Conservation (phyloP, 768 basidiomycete species). For the Leccinellum luteum region DNA sequence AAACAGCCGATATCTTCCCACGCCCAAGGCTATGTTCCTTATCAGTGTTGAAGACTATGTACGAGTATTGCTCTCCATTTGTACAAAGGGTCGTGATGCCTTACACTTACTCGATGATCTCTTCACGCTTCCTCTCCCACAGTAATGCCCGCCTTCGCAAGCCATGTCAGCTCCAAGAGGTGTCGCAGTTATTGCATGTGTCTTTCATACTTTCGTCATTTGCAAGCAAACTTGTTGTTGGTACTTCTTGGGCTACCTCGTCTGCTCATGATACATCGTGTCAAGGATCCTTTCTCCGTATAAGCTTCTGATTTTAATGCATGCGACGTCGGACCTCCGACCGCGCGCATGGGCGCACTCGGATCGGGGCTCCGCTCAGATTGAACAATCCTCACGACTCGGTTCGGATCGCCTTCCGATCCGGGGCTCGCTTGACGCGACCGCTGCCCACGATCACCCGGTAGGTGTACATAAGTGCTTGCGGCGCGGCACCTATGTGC, state of each 20-base stretch:
- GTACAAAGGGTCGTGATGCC: background rate
- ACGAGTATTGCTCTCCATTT: too few species aligned
- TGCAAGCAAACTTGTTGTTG: background rate
- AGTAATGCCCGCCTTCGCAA: background rate
- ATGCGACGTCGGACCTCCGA: background rate
- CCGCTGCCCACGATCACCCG: background rate
- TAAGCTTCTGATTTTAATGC: background rate
- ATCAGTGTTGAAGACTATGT: too few species aligned
- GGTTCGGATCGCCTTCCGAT: background rate
- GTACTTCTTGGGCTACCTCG: slow-evolving; percentile 12
- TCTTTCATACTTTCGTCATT: slow-evolving; percentile 8
- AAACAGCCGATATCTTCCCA: slow-evolving; percentile 3
- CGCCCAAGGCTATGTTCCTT: background rate
- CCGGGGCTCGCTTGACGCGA: background rate
- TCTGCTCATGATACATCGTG: slow-evolving; percentile 4
- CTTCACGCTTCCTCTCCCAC: background rate
- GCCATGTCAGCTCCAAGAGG: slow-evolving; percentile 16
- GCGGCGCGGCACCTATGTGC: background rate
- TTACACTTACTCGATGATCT: background rate
- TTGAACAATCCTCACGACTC: background rate
- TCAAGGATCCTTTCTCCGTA: background rate
- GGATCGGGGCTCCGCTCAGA: background rate
- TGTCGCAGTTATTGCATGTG: slow-evolving; percentile 3
- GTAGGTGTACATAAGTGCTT: background rate
- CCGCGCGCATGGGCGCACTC: background rate